These are phyloP conservation scores for Thelonectria blattea DNA, from an alignment of 2,329 filamentous ascomycete genomes.

Conservation along the genomic window DNA sequence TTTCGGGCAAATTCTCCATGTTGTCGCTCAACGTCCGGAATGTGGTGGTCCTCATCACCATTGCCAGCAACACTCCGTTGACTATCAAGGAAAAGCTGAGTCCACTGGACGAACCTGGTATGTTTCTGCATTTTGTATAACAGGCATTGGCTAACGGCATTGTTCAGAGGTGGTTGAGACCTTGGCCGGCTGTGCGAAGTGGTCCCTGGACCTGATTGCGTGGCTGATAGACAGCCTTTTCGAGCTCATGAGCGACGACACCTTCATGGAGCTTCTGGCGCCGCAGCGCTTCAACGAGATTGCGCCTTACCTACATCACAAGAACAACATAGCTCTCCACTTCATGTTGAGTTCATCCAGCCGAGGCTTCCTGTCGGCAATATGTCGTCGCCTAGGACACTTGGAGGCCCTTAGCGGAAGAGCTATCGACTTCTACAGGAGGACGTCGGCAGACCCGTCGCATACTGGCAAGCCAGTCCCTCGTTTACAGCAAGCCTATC, in stretches of 20 bases:
- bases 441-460: conserved; percentile 50
- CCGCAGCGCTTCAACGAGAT: conserved; percentile 56
- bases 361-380: conserved; percentile 72
- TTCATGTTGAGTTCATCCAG: conserved; percentile 76
- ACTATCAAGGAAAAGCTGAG: conserved; percentile 61
- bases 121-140: background rate
- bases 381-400: conserved; percentile 68
- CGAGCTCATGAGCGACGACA: conserved; percentile 57
- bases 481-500: conserved; percentile 63
- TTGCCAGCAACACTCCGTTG: conserved; percentile 64
- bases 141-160: conserved; percentile 12
- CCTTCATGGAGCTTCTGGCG: conserved; percentile 58
- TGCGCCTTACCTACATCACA: conserved; percentile 57
- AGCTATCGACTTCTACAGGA: conserved; percentile 59
- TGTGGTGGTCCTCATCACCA: conserved; percentile 68
- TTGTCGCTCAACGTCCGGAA: conserved; percentile 77
- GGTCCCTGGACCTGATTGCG: conserved; percentile 74
- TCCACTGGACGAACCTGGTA: conserved; percentile 65
- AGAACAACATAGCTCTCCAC: conserved; percentile 65
- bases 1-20: conserved; percentile 77
- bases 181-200: conserved; percentile 76
- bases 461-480: conserved; percentile 48
- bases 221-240: conserved; percentile 68
- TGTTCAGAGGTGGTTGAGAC: conserved; percentile 71
- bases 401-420: conserved; percentile 57